Evolutionary conservation across 2,329 filamentous ascomycete genomes (phyloP).

Genomic region (Alternaria sp.): DNA sequence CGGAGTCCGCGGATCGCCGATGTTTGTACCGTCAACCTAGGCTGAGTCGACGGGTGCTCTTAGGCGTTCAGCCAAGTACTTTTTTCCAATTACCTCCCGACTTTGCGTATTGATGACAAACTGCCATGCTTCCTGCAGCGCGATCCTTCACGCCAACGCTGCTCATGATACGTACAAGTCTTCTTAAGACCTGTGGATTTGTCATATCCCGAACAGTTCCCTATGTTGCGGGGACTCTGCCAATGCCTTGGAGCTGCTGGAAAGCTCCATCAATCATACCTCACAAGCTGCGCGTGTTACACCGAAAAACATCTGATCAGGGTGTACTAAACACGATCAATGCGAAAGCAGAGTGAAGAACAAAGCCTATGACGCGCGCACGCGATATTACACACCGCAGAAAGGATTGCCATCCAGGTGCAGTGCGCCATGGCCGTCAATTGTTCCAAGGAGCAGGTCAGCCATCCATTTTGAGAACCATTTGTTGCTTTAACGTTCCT

Average conservation of each 20-base stretch:
- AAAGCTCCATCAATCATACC: not conserved
- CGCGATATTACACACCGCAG: not conserved
- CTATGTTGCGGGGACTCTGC: not conserved
- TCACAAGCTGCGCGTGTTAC: not conserved
- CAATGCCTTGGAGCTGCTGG: not conserved
- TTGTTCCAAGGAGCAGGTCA: accelerated
- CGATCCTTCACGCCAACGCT: not conserved
- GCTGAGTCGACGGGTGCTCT: not conserved
- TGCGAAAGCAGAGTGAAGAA: not conserved
- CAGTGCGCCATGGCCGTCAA: not conserved
- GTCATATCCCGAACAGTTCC: not conserved
- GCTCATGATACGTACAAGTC: not conserved
- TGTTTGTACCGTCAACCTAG: not conserved
- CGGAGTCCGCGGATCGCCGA: not conserved
- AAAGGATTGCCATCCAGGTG: not conserved
- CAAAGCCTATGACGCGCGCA: not conserved
- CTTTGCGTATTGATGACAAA: not conserved
- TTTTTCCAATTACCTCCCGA: not conserved
- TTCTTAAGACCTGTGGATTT: not conserved
- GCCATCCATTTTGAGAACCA: too few species aligned
- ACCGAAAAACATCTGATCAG: not conserved
- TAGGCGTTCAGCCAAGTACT: not conserved
- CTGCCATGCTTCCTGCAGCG: not conserved
- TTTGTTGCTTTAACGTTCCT: not conserved
- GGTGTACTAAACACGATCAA: not conserved